Evolutionary conservation across 345 rosid genomes (phyloP).

Genomic region (Brassica incana): DNA sequence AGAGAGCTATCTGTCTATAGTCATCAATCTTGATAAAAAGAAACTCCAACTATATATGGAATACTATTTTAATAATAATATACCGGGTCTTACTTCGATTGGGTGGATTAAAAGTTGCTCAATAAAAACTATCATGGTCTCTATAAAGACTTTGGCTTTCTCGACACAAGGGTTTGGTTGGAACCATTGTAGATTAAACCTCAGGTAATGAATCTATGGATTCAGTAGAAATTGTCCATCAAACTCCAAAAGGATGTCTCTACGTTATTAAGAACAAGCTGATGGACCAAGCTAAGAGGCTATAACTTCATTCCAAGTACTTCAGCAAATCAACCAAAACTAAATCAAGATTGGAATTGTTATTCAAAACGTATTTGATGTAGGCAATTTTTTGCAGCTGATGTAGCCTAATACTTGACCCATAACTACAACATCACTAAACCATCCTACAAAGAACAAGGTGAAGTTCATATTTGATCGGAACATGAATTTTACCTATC

Average conservation of each 20-base stretch:
- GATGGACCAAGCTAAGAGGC: not conserved
- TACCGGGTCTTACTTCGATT: no score
- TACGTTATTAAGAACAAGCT: not conserved
- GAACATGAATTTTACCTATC: not conserved
- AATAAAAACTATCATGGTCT: not conserved
- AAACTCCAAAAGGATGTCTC: not conserved
- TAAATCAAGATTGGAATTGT: not conserved
- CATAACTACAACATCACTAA: slow-evolving; percentile 2
- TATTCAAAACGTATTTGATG: not conserved
- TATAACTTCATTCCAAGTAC: not conserved
- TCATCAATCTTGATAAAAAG: no score
- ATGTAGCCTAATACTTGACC: not conserved
- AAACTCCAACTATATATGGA: no score
- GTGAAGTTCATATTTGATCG: not conserved
- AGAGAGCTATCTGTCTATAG: no score
- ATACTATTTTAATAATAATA: no score
- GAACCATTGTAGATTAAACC: not conserved
- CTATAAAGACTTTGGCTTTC: no score
- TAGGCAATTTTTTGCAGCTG: not conserved
- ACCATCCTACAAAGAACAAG: not conserved
- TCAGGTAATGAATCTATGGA: not conserved
- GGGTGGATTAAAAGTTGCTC: not conserved
- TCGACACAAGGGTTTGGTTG: not conserved
- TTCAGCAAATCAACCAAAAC: not conserved
- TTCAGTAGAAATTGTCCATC: not conserved